Percentiles rank a stretch among this genome's conserved stretches.
phyloP scores from a whole-genome alignment of 148 eudicot genomes.

The Dysphania ambrosioides region DNA sequence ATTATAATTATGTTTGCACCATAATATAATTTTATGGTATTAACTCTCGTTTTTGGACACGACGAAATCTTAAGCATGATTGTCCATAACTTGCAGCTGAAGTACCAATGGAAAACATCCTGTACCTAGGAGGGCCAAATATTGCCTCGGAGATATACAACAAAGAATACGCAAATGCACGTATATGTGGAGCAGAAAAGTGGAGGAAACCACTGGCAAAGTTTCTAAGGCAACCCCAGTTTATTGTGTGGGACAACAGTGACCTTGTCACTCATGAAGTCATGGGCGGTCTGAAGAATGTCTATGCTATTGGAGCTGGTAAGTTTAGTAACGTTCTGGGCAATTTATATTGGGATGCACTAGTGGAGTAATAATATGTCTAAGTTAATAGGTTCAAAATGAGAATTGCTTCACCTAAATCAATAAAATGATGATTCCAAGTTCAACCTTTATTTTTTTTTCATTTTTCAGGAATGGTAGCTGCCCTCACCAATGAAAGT shows the following conservation, averaged over 20 bases:
- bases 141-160: conserved; percentile 93
- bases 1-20: neutral
- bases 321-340: conserved; percentile 6
- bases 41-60: neutral
- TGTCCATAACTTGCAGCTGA: conserved; percentile 50
- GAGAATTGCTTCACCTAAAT: neutral
- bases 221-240: conserved; percentile 90
- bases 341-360: too few species aligned
- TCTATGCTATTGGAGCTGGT: conserved; percentile 90
- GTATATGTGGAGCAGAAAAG: conserved; percentile 83
- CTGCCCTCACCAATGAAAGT: conserved; percentile 91
- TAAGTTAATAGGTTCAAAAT: neutral
- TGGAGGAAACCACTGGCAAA: conserved; percentile 88
- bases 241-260: conserved; percentile 89
- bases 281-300: conserved; percentile 94
- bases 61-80: neutral
- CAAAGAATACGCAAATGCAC: conserved; percentile 93
- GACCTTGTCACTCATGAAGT: conserved; percentile 98
- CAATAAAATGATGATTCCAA: conserved; percentile 1
- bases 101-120: conserved; percentile 76
- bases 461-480: conserved; percentile 81
- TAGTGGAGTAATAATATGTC: neutral
- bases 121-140: conserved; percentile 93
- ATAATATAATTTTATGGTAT: neutral
- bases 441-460: conserved; percentile 6